Evolutionary conservation across 2,329 filamentous ascomycete genomes (phyloP).

Genomic region (Raffaelea albimanens): DNA sequence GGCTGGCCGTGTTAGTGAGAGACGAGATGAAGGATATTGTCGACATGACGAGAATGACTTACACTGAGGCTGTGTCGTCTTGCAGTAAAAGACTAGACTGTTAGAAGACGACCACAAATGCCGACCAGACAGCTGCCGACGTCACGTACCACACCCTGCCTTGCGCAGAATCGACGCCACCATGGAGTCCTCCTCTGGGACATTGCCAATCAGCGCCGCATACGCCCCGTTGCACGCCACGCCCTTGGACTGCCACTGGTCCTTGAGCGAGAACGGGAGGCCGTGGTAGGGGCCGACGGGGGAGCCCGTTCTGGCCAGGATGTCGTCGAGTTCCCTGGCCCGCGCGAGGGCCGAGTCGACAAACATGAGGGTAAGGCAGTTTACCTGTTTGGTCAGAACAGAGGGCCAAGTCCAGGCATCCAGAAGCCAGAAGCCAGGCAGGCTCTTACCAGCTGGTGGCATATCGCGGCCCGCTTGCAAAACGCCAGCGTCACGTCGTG

Average conservation of each 20-base stretch:
- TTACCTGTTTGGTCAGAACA: no score
- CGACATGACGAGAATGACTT: not conserved
- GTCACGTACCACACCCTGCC: not conserved
- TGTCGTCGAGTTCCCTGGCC: not conserved
- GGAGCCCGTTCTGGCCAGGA: not conserved
- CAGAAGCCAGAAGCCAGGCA: no score
- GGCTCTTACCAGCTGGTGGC: conserved; percentile 4
- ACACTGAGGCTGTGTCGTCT: not conserved
- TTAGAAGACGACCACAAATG: not conserved
- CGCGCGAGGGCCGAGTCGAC: not conserved
- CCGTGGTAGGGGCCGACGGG: conserved; percentile 3
- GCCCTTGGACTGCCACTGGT: not conserved
- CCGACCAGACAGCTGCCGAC: no score
- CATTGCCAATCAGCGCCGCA: not conserved
- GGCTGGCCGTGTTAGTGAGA: no score
- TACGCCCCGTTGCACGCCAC: not conserved
- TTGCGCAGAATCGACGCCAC: not conserved
- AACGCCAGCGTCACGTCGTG: conserved; percentile 2
- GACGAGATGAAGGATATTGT: not conserved
- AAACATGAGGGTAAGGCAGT: conserved; percentile 1
- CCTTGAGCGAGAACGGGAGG: conserved; percentile 1
- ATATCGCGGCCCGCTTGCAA: conserved; percentile 1
- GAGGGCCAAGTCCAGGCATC: no score
- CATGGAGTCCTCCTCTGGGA: not conserved
- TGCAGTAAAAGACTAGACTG: not conserved